A percentile compares a stretch with the other conserved stretches of the same genome.
Conservation (phyloP, 1,284 basidiomycete species). For the Melampsora americana region DNA sequence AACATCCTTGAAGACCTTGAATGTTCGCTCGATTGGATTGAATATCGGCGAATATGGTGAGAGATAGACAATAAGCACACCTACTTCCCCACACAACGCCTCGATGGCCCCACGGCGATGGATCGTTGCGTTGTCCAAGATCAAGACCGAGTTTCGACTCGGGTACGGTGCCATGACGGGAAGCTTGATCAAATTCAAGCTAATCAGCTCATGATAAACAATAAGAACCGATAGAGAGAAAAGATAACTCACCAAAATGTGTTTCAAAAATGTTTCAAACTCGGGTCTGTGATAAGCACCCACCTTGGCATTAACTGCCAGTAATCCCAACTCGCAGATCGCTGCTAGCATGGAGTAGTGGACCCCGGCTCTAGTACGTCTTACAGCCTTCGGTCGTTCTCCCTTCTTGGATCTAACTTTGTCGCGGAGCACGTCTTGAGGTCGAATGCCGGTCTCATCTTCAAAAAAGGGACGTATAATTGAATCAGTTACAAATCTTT, state of each 20-base stretch:
- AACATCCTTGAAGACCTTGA: conserved; percentile 7
- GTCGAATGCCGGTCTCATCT: no score
- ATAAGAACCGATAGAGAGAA: no score
- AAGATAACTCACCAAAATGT: conserved; percentile 7
- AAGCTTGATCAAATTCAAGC: not conserved
- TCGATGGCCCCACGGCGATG: conserved; percentile 7
- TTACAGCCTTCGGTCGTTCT: no score
- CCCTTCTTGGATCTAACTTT: no score
- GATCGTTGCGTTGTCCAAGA: conserved; percentile 7
- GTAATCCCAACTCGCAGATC: no score
- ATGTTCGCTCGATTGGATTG: conserved; percentile 20
- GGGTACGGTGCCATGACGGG: conserved; percentile 11
- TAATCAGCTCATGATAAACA: not conserved
- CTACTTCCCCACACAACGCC: not conserved
- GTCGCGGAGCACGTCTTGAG: no score
- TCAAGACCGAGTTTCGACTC: conserved; percentile 11
- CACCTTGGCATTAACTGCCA: no score
- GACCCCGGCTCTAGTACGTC: no score
- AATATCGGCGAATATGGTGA: conserved; percentile 18
- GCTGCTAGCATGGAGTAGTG: no score
- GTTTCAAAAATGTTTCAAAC: conserved; percentile 14
- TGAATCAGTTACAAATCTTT: no score
- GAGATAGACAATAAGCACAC: not conserved
- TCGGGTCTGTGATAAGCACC: not conserved
- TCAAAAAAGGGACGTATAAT: no score